Evolutionary conservation across 2,329 filamentous ascomycete genomes (phyloP).

Genomic region (Aspergillus awamori): DNA sequence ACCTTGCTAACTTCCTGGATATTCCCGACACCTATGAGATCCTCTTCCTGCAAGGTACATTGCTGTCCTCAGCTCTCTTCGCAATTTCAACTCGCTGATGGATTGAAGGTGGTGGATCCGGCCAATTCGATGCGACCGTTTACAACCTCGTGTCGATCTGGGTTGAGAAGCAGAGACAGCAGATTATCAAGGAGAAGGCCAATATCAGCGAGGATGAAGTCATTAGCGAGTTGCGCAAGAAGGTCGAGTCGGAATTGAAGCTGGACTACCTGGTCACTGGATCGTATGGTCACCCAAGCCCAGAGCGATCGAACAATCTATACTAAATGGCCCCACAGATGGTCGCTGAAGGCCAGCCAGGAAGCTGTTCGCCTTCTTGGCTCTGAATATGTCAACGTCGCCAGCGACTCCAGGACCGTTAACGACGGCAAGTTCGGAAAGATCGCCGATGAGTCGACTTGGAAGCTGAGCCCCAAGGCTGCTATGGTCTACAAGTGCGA

Average conservation of each 20-base stretch:
- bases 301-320: background rate
- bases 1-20: constrained; percentile 73
- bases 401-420: constrained; percentile 62
- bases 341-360: constrained; percentile 85
- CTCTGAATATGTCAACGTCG: constrained; percentile 75
- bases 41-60: constrained; percentile 67
- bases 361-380: constrained; percentile 80
- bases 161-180: constrained; percentile 69
- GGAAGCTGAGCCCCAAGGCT: constrained; percentile 67
- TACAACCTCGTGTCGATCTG: constrained; percentile 85
- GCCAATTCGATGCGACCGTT: constrained; percentile 79
- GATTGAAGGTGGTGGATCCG: constrained; percentile 72
- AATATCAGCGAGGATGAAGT: constrained; percentile 58
- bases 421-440: constrained; percentile 83
- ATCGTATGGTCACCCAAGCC: constrained; percentile 41
- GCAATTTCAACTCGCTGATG: background rate
- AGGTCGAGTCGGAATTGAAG: constrained; percentile 71
- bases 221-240: constrained; percentile 62
- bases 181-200: constrained; percentile 47
- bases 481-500: constrained; percentile 87
- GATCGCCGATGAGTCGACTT: constrained; percentile 76
- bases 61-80: background rate
- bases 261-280: constrained; percentile 91
- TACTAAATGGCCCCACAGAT: constrained; percentile 42
- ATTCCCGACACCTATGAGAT: constrained; percentile 87